Evolutionary conservation across 139 green algal genomes (phyloP), one percentile per base, ranked within the genome.

Genomic region (Picochlorum sp.): DNA sequence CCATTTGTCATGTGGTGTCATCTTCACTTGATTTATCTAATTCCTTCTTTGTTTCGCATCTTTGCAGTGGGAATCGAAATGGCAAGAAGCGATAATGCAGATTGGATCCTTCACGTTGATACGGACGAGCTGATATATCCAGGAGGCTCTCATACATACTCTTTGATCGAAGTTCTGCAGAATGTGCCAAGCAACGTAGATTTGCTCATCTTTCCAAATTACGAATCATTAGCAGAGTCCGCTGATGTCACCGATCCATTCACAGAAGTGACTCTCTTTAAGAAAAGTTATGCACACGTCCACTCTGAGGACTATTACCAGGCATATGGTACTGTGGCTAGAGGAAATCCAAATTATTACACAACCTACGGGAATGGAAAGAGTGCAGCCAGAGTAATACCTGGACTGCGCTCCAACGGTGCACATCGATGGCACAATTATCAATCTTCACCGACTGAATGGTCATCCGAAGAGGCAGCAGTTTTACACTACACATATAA

Each of bases 281-380:
- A 92, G 69, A 74, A 72, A 41, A 91, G 87, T 49, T 91, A 74
- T 44, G 53, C 74, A 10, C 84, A 92, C 51, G 85, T 92, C 10
- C 45, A 76, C 33, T 36, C 39, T 50, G 79, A 88, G 37, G 37
- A 59, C 9, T 92, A 92, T 63, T 89, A 86, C 61, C 71, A 72
- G 51, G 57, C 67, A 1, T 86, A 86, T 44, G 52, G 68, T n/a
- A 63, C 53, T 2, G 67, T 89, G 24, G 65, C 84, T 3, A 61
- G 74, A 0, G 82, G 75, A 53, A 93, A 93, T 63, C 82, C 82
- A 60, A 90, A 93, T 69, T 93, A 89, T 61, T 92, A 89, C 62
- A 76, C 84, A 10, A 88, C 84, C 0, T 87, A 89, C 62, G 78
- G 69, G 33, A 89, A 89, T 63, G 78, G 78, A 47, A 87, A 87